phyloP scores from a whole-genome alignment of 2,329 filamentous ascomycete genomes.

The Cercospora brassicicola region DNA sequence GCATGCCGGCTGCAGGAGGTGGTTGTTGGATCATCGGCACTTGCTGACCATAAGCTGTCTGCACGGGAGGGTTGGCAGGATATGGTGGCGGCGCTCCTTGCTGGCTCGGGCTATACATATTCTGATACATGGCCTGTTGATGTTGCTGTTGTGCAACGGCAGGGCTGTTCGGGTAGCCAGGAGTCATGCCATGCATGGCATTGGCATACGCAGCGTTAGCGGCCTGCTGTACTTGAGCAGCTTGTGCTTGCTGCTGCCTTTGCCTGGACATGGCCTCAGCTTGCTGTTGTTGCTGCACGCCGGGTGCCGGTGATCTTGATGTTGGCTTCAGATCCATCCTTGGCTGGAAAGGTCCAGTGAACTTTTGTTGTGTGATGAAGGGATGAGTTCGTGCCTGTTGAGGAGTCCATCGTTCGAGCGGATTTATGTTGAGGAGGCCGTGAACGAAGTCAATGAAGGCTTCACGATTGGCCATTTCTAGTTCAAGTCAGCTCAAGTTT shows the following conservation, averaged over 20 bases:
- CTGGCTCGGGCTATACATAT: conserved; percentile 67
- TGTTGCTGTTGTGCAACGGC: conserved; percentile 28
- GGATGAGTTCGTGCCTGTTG: conserved; percentile 96
- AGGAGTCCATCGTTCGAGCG: conserved; percentile 93
- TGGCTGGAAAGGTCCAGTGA: conserved; percentile 90
- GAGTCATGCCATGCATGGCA: conserved; percentile 34
- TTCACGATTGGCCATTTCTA: conserved; percentile 97
- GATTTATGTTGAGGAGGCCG: conserved; percentile 89
- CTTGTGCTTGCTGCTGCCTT: conserved; percentile 62
- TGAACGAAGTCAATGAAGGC: conserved; percentile 98
- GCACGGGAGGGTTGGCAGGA: conserved; percentile 62
- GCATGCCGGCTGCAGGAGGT: conserved; percentile 43
- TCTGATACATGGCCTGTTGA: conserved; percentile 65
- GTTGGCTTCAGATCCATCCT: conserved; percentile 94
- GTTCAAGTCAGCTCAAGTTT: conserved; percentile 23
- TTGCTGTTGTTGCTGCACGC: conserved; percentile 93
- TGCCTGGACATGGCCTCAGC: conserved; percentile 93
- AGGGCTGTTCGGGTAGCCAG: conserved; percentile 47
- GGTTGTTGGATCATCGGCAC: conserved; percentile 67
- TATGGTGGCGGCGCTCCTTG: conserved; percentile 78
- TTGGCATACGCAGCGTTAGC: conserved; percentile 37
- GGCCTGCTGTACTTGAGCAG: conserved; percentile 48
- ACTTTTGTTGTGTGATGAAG: conserved; percentile 98
- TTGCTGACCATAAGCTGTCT: conserved; percentile 63
- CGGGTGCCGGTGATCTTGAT: conserved; percentile 84